Base-by-base conservation (phyloP, 1,284 basidiomycete genomes). In the Cutaneotrichosporon dermatis region DNA sequence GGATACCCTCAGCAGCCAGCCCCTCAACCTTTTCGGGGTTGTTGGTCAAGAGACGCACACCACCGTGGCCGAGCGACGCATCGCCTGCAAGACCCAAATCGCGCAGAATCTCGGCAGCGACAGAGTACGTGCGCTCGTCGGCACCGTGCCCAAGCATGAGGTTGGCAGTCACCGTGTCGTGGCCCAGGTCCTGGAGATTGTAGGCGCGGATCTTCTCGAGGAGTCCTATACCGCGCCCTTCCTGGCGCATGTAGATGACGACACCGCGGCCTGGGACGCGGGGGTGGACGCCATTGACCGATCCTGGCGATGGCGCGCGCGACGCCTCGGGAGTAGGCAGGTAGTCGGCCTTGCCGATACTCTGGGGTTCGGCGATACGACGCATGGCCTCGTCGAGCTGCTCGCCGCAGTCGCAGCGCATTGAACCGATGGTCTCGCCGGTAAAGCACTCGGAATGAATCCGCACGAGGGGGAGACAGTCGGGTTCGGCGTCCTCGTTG, bases 361-460 rank as follows among this genome's bases (percentile, higher is more conserved):
- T 57, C 60, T 74, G 85, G 46, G 89, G 87, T 72, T 86, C 84
- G 13, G 88, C 89, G 66, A 99, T 98, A 65, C 89, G 86, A 8
- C 92, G 86, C 66, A 99, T 87, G 34, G 96, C 93, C 76, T 98
- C 94, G 77, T 98, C 93, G 12, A 99, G 83, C 76, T 99, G 96
- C 77, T 99, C 94, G 15, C 96, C 96, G 72, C 96, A 99, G 76
- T 99, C 96, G 76, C 96, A 99, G 37, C 96, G 88, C 88, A 97
- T 94, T 73, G 92, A 95, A 9, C 96, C 96, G 61, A 98, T 88
- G 8, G 94, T 99, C 79, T 99, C 96, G 44, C 96, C 96, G 0
- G 96, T 99, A 78, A 94, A 99, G 77, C 96, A 99, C 76, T 99
- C 96, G 16, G 92, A 95, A 79, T 99, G 96, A 56, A 99, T 94